Evolutionary conservation across 164 flowering plant genomes (phyloP).

Genomic region (Macadamia integrifolia): DNA sequence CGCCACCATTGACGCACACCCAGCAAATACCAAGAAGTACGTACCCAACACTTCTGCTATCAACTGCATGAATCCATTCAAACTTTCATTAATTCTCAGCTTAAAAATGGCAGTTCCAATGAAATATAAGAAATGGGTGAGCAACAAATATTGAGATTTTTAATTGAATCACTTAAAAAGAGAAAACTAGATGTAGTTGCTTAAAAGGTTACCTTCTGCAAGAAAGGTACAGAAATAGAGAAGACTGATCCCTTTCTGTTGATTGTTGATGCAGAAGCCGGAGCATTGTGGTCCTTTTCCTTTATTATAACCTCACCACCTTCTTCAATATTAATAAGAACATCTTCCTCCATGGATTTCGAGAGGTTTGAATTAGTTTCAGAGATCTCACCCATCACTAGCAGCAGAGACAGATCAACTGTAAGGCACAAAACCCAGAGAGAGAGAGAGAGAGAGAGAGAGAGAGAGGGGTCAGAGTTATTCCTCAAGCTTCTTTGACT

Average conservation of each 20-base stretch:
- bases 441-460: not conserved
- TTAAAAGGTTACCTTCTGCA: conserved; percentile 30
- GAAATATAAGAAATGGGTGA: not conserved
- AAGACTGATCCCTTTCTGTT: not conserved
- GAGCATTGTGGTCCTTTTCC: not conserved
- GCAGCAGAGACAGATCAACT: too few species aligned
- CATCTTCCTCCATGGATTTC: conserved; percentile 11
- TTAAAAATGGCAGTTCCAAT: not conserved
- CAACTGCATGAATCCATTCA: conserved; percentile 30
- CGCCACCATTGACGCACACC: conserved; percentile 48
- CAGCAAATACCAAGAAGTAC: conserved; percentile 54
- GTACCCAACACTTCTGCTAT: conserved; percentile 61
- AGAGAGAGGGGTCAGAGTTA: not conserved
- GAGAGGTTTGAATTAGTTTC: conserved; percentile 13
- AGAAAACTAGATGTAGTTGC: too few species aligned
- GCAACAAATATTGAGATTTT: not conserved
- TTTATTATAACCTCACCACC: not conserved
- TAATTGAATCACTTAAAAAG: too few species aligned
- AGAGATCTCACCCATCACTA: conserved; percentile 26
- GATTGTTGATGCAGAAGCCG: conserved; percentile 1
- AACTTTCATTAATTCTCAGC: not conserved
- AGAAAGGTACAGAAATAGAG: conserved; percentile 31
- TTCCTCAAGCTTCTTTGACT: too few species aligned
- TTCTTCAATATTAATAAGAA: conserved; percentile 15
- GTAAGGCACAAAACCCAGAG: not conserved